Conservation (phyloP, 2,329 filamentous ascomycete genomes). For the Neofusicoccum cordaticola region DNA sequence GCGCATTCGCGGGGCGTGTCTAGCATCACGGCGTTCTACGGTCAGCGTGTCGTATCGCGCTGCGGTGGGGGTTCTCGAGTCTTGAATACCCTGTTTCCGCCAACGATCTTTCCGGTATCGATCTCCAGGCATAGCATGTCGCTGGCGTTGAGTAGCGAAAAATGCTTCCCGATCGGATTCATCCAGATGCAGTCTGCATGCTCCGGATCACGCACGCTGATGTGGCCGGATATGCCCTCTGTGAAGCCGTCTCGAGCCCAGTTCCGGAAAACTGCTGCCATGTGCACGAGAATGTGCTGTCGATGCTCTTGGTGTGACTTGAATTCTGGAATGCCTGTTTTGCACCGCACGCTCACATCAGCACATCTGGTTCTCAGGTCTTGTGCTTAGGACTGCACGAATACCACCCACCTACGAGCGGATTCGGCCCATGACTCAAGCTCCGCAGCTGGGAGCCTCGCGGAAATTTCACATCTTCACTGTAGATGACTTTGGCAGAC, state of each 20-base stretch:
- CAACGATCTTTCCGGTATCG: conserved; percentile 59
- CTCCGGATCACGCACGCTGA: conserved; percentile 65
- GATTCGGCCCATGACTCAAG: background rate
- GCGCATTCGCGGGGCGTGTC: conserved; percentile 60
- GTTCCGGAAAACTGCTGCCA: conserved; percentile 64
- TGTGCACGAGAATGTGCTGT: conserved; percentile 63
- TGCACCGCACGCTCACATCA: background rate
- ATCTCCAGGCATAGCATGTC: conserved; percentile 65
- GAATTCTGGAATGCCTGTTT: conserved; percentile 55
- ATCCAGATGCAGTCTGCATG: conserved; percentile 65
- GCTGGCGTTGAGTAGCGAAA: conserved; percentile 60
- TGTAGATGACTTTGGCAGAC: background rate
- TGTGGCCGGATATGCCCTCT: conserved; percentile 68
- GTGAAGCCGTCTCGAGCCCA: conserved; percentile 64
- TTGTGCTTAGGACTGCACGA: background rate
- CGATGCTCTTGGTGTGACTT: conserved; percentile 55
- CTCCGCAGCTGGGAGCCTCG: background rate
- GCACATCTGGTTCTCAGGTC: background rate
- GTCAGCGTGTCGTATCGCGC: background rate
- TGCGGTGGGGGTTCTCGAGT: background rate
- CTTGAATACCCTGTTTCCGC: conserved; percentile 49
- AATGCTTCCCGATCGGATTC: conserved; percentile 63
- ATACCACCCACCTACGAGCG: background rate
- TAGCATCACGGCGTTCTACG: conserved; percentile 16
- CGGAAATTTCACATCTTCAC: background rate